These are phyloP conservation scores for Vigna trinervia DNA, from an alignment of 306 rosid genomes.

Conservation along the genomic window DNA sequence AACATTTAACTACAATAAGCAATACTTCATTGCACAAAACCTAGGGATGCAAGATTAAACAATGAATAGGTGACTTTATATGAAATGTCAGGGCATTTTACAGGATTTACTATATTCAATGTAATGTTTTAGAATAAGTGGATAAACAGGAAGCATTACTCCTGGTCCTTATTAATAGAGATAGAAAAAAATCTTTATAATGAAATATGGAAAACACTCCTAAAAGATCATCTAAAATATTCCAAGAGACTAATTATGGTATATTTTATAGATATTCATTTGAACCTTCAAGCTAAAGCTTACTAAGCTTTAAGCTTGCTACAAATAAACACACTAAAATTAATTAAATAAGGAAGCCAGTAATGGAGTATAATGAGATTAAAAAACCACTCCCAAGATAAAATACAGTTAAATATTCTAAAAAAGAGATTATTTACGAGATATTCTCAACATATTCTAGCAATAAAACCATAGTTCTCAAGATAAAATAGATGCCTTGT, in stretches of 20 bases:
- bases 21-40: slow-evolving; percentile 6
- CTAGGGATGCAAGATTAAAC: slow-evolving; percentile 18
- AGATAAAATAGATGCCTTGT: slow-evolving; percentile 19
- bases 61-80: slow-evolving; percentile 21
- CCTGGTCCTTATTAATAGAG: not conserved
- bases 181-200: not conserved
- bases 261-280: not conserved
- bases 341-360: not conserved
- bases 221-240: not conserved
- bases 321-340: not conserved
- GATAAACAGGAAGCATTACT: not conserved
- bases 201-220: not conserved
- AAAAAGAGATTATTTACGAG: not conserved
- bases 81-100: not conserved
- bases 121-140: not conserved
- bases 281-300: slow-evolving; percentile 2
- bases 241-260: not conserved
- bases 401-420: not conserved
- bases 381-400: not conserved
- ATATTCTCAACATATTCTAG: slow-evolving; percentile 11
- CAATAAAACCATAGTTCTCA: slow-evolving; percentile 1
- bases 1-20: slow-evolving; percentile 2
- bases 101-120: not conserved
- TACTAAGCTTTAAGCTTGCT: not conserved
- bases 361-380: slow-evolving; percentile 11